These are phyloP conservation scores for Blakeslea trispora DNA, from an alignment of 371 early-diverging fungal genomes.

Conservation along the genomic window DNA sequence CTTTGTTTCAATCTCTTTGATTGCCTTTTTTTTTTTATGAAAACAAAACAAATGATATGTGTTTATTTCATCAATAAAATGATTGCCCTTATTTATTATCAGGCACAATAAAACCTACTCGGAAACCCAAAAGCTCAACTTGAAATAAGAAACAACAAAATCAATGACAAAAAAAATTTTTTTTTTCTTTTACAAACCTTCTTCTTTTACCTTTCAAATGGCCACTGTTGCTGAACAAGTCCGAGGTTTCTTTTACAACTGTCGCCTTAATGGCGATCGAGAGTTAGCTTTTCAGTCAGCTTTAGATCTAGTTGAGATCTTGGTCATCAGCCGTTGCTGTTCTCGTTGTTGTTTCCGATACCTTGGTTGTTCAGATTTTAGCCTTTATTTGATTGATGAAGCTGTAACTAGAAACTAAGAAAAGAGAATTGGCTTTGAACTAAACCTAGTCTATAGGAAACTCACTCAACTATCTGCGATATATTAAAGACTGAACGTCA, in stretches of 20 bases:
- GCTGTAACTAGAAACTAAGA: too few relatives aligned
- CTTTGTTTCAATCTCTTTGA: too few relatives aligned
- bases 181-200: slow-evolving; percentile 1
- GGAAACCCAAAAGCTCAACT: too few relatives aligned
- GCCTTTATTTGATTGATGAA: slow-evolving; percentile 28
- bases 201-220: slow-evolving; percentile 3
- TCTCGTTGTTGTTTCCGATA: slow-evolving; percentile 44
- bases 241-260: background rate
- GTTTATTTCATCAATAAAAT: too few relatives aligned
- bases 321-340: slow-evolving; percentile 31
- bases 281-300: background rate
- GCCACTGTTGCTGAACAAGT: slow-evolving; percentile 11
- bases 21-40: too few relatives aligned
- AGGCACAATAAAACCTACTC: too few relatives aligned
- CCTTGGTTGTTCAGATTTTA: slow-evolving; percentile 24
- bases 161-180: too few relatives aligned
- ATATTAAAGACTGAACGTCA: slow-evolving; percentile 1
- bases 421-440: too few relatives aligned
- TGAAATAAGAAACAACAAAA: too few relatives aligned
- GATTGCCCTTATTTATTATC: too few relatives aligned
- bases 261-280: background rate
- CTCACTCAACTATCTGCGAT: slow-evolving; percentile 13
- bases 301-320: slow-evolving; percentile 16
- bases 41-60: too few relatives aligned
- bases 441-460: too few relatives aligned